A percentile compares a stretch with the other conserved stretches of the same genome.
Conservation (phyloP, 352 stramenopile genomes). For the Phytopythium chamaehyphon region DNA sequence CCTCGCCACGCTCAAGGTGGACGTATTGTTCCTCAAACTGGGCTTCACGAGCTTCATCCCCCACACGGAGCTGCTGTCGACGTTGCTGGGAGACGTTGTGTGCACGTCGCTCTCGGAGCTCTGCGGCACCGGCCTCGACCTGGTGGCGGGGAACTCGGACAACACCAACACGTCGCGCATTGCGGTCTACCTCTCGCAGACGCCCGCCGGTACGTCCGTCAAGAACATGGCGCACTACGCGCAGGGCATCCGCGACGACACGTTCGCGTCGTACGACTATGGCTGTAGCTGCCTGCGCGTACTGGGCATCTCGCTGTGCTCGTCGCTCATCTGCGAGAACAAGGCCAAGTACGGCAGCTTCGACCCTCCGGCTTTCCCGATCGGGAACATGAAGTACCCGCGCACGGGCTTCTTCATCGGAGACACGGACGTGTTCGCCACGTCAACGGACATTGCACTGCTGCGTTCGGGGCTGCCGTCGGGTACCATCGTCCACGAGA, state of each 20-base stretch:
- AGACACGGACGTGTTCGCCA: conserved; percentile 46
- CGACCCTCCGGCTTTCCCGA: conserved; percentile 38
- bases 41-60: conserved; percentile 39
- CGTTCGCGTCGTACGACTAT: conserved; percentile 51
- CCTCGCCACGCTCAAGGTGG: conserved; percentile 37
- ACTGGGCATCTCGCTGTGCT: conserved; percentile 35
- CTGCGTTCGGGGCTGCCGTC: conserved; percentile 34
- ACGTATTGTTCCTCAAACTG: conserved; percentile 32
- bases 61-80: conserved; percentile 17
- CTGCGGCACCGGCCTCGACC: conserved; percentile 38
- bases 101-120: conserved; percentile 39
- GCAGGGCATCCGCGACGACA: conserved; percentile 46
- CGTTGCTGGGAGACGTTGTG: conserved; percentile 23
- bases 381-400: conserved; percentile 42
- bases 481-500: conserved; percentile 48
- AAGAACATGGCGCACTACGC: conserved; percentile 57
- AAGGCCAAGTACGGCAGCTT: conserved; percentile 42
- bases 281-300: conserved; percentile 32
- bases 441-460: conserved; percentile 37
- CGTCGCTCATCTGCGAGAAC: conserved; percentile 42
- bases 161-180: conserved; percentile 49
- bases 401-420: conserved; percentile 49
- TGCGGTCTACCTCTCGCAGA: conserved; percentile 54
- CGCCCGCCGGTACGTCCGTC: conserved; percentile 42
- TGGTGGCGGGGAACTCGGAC: conserved; percentile 31